phyloP scores from a whole-genome alignment of 345 rosid species.

The Heritiera littoralis region DNA sequence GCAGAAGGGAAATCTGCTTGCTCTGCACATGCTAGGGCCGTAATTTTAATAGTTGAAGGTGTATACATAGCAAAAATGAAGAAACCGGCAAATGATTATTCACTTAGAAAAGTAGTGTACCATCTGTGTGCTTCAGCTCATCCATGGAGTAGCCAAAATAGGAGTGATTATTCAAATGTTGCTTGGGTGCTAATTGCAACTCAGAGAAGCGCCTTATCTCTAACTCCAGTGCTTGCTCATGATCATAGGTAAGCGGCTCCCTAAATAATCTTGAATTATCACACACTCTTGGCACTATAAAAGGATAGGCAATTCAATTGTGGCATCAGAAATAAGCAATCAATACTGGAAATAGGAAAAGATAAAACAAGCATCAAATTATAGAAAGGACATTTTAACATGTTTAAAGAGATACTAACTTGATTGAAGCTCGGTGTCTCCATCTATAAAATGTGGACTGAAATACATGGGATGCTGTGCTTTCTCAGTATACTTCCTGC shows the following conservation, averaged over 20 bases:
- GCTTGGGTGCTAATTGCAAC: constrained; percentile 42
- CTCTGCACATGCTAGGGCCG: constrained; percentile 38
- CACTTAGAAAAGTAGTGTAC: constrained; percentile 30
- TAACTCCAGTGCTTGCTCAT: constrained; percentile 46
- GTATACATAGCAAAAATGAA: background rate
- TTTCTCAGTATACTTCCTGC: constrained; percentile 63
- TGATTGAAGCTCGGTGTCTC: constrained; percentile 66
- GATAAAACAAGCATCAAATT: background rate
- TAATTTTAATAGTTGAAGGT: background rate
- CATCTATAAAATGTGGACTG: constrained; percentile 47
- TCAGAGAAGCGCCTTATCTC: constrained; percentile 48
- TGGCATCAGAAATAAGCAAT: background rate
- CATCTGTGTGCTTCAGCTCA: constrained; percentile 51
- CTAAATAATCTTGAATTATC: constrained; percentile 50
- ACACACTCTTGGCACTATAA: constrained; percentile 45
- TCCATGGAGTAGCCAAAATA: constrained; percentile 55
- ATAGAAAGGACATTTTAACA: no score
- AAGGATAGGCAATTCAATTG: background rate
- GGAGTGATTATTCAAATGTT: constrained; percentile 36
- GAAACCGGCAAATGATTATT: background rate
- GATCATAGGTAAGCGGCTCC: constrained; percentile 54
- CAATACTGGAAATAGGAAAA: background rate
- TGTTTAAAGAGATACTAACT: constrained; percentile 33
- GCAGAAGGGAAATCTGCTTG: constrained; percentile 46
- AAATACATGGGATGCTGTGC: constrained; percentile 45